These are phyloP conservation scores for Jackrogersella minutella DNA, from an alignment of 495 filamentous ascomycete species.

Conservation along the genomic window DNA sequence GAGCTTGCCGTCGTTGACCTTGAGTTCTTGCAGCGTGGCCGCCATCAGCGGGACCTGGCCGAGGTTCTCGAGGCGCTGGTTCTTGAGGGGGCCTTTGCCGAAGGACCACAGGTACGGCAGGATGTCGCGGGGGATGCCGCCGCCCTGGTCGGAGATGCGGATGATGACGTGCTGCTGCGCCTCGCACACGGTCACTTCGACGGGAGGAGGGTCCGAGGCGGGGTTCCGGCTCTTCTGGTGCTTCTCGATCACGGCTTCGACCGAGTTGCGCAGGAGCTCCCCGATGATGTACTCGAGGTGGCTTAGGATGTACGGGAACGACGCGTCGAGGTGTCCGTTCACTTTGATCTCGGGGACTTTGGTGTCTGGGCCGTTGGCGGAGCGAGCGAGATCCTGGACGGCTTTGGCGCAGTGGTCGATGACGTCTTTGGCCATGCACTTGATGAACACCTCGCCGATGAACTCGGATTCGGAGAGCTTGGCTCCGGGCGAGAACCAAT, in stretches of 20 bases:
- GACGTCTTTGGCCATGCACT: constrained; percentile 90
- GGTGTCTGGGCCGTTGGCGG: constrained; percentile 72
- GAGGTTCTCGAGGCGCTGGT: constrained; percentile 79
- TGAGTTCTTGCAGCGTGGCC: constrained; percentile 91
- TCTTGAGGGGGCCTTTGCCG: constrained; percentile 82
- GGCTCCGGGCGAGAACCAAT: constrained; percentile 88
- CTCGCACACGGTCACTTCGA: constrained; percentile 94
- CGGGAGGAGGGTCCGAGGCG: constrained; percentile 69
- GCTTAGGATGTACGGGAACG: constrained; percentile 94
- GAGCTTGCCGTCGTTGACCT: constrained; percentile 81
- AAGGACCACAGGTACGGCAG: constrained; percentile 97
- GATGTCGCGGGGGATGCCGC: constrained; percentile 84
- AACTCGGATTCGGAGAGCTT: constrained; percentile 80
- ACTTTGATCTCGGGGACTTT: constrained; percentile 83
- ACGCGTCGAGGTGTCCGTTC: constrained; percentile 84
- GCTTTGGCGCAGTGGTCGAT: constrained; percentile 81
- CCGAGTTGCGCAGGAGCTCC: constrained; percentile 92
- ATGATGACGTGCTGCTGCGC: constrained; percentile 95
- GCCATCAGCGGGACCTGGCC: constrained; percentile 89
- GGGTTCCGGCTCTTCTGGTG: constrained; percentile 44
- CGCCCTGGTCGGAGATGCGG: constrained; percentile 92
- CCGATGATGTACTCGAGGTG: constrained; percentile 98
- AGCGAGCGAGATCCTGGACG: constrained; percentile 70
- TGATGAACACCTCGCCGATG: constrained; percentile 94
- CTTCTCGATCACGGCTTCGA: constrained; percentile 88